Evolutionary conservation across 805 yeast species (phyloP), one percentile per base, ranked within the genome.

Genomic region (Candida anglica): DNA sequence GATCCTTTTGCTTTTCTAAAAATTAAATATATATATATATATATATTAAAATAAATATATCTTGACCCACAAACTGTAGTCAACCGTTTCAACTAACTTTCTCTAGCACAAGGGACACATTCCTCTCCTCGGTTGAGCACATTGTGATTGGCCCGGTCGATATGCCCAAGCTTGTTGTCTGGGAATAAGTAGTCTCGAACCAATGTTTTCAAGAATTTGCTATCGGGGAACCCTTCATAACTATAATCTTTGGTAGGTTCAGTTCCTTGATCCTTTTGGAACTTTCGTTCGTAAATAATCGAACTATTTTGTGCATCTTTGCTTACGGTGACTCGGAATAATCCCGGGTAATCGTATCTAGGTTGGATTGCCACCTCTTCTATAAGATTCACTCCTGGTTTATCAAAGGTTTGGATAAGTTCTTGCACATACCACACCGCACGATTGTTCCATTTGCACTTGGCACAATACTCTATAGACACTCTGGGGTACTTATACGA

Each of bases 391-490:
- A 34, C 47, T 8, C 40, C 43, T 11, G 52, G 52, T 11, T 56
- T 52, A 73, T 79, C 80, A 55, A 86, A 88, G 0, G 96, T 88
- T 48, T 83, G 86, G n/a, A 87, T 59, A 1, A 88, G 62, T 56
- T 87, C 96, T 52, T 85, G 95, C 20, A 78, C 63, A 46, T 86
- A 86, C 96, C 96, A 88, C 0, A 86, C 72, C 2, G 96, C 94
- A 9, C 96, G 63, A 30, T 86, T 71, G 47, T 84, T 83, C 96
- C 96, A 87, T 48, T 83, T 82, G 65, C 96, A 87, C 50, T 73
- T 76, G 24, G 83, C 81, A 52, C 96, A 87, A 58, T 81, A 87
- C 44, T 75, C 70, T 27, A 87, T 86, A 4, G 76, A 61, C 2
- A 87, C 73, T 28, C 77, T 63, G 2, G 94, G 93, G 38, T 68